These are phyloP conservation scores for Fusarium sp. DNA, from an alignment of 2,329 filamentous ascomycete genomes.

Conservation along the genomic window DNA sequence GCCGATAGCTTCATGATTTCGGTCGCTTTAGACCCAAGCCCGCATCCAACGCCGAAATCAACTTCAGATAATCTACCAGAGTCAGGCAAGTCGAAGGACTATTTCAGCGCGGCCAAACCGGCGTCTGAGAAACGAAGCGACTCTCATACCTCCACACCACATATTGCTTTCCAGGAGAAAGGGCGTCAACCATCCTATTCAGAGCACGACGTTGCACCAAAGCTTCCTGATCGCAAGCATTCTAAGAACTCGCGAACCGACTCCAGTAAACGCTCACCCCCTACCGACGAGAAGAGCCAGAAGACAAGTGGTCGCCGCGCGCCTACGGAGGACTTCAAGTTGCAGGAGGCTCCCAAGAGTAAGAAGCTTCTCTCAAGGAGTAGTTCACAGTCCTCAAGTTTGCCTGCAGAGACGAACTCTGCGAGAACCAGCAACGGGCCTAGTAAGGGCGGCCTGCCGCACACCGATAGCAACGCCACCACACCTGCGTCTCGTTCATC, in stretches of 20 bases:
- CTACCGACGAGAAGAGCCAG: conserved; percentile 50
- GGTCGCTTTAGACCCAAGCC: conserved; percentile 75
- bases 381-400: conserved; percentile 54
- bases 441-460: conserved; percentile 43
- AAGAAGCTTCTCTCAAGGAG: conserved; percentile 57
- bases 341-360: conserved; percentile 81
- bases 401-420: conserved; percentile 48
- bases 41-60: conserved; percentile 65
- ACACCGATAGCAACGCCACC: conserved; percentile 48
- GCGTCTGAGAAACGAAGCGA: conserved; percentile 56
- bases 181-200: conserved; percentile 64
- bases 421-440: conserved; percentile 48
- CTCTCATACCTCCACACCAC: conserved; percentile 72
- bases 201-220: conserved; percentile 62
- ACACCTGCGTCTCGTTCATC: conserved; percentile 59
- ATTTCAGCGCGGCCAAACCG: conserved; percentile 61
- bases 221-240: conserved; percentile 49
- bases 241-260: conserved; percentile 58
- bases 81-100: conserved; percentile 60
- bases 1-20: conserved; percentile 79
- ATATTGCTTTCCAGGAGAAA: conserved; percentile 92
- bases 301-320: conserved; percentile 48
- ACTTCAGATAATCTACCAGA: conserved; percentile 58
- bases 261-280: conserved; percentile 39
- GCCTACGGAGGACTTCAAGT: conserved; percentile 71